These are phyloP conservation scores for Pichia kluyveri DNA, from an alignment of 805 yeast genomes.

Conservation along the genomic window DNA sequence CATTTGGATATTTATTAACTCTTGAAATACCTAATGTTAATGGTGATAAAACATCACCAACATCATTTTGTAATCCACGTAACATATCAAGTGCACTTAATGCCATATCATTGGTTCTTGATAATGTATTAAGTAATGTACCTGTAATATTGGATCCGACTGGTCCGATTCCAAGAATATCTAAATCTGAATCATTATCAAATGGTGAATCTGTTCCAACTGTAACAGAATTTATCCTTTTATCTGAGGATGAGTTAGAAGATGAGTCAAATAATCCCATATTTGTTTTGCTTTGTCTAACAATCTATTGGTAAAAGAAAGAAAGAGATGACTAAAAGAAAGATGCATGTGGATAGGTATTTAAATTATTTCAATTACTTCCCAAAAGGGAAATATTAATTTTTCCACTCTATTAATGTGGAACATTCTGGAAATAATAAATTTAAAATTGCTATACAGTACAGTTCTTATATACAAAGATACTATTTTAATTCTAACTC, in stretches of 20 bases:
- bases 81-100: slow-evolving; percentile 5
- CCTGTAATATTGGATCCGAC: background rate
- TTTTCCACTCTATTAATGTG: too few species aligned
- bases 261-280: slow-evolving; percentile 12
- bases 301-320: background rate
- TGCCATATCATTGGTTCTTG: slow-evolving; percentile 12
- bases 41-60: background rate
- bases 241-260: background rate
- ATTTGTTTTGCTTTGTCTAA: background rate
- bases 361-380: background rate
- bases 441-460: too few species aligned
- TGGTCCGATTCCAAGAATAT: background rate
- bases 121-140: slow-evolving; percentile 4
- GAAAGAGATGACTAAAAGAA: background rate
- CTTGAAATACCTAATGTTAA: background rate
- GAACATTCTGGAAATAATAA: background rate
- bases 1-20: slow-evolving; percentile 11
- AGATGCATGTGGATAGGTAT: background rate
- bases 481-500: too few species aligned
- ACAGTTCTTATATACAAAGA: too few species aligned
- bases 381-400: background rate
- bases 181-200: background rate
- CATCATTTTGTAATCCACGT: slow-evolving; percentile 1
- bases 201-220: background rate
- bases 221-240: slow-evolving; percentile 1